A percentile compares a stretch with the other conserved stretches of the same genome.
Evolutionary conservation across 495 filamentous ascomycete species (phyloP).

Genomic region (Trichocladium antarcticum): DNA sequence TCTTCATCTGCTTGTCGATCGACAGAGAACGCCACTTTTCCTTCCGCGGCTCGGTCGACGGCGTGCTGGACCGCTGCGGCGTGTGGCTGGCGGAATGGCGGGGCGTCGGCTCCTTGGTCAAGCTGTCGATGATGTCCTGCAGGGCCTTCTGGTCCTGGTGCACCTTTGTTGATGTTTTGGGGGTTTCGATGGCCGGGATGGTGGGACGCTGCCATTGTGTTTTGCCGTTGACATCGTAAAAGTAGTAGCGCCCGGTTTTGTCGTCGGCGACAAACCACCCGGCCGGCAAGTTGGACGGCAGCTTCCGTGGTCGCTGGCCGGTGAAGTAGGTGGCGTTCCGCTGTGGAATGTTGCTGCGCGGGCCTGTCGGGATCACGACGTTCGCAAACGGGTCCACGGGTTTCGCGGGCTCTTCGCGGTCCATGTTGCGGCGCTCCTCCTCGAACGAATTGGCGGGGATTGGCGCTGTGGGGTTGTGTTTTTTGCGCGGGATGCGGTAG

Average conservation of each 20-base stretch:
- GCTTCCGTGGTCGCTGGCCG: constrained; percentile 47
- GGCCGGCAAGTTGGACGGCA: constrained; percentile 50
- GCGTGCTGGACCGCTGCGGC: constrained; percentile 51
- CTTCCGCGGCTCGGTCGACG: constrained; percentile 52
- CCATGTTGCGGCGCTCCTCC: constrained; percentile 54
- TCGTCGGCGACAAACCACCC: constrained; percentile 71
- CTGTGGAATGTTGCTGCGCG: constrained; percentile 53
- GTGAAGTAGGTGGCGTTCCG: constrained; percentile 49
- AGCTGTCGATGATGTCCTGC: constrained; percentile 76
- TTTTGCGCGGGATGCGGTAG: constrained; percentile 84
- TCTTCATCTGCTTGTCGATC: constrained; percentile 80
- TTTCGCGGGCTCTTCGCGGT: constrained; percentile 43
- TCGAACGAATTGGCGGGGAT: constrained; percentile 43
- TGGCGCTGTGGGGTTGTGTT: constrained; percentile 35
- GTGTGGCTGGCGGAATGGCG: constrained; percentile 44
- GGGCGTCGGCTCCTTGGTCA: constrained; percentile 51
- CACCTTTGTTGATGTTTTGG: constrained; percentile 53
- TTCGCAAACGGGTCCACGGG: constrained; percentile 25
- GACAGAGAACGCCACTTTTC: constrained; percentile 74
- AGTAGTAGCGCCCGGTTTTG: constrained; percentile 58
- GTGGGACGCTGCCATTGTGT: constrained; percentile 75
- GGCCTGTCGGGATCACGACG: constrained; percentile 47
- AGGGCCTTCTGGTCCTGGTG: constrained; percentile 44
- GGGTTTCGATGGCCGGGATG: constrained; percentile 49
- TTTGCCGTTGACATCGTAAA: constrained; percentile 61